Percentiles rank a stretch among this genome's conserved stretches.
phyloP scores from a whole-genome alignment of 208 protist species.

The Tritrichomonas musculus region DNA sequence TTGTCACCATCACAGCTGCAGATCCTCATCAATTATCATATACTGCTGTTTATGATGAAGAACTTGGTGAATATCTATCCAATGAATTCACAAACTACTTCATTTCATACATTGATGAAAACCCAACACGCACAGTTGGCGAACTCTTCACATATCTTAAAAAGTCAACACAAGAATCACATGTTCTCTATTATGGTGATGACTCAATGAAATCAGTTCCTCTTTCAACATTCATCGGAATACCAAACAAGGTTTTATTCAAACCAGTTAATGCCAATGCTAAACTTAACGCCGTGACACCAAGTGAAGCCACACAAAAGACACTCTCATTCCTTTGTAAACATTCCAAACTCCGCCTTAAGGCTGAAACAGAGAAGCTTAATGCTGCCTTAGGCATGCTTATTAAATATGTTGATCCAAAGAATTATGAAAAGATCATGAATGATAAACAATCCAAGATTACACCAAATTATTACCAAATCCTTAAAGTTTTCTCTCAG shows the following conservation, averaged over 20 bases:
- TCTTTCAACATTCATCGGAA: neutral
- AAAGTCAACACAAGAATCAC: neutral
- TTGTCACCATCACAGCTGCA: conserved; percentile 22
- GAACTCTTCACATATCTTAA: neutral
- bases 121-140: neutral
- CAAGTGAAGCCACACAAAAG: no score
- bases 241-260: neutral
- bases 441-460: neutral
- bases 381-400: no score
- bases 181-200: conserved; percentile 11
- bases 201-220: neutral
- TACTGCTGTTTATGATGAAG: neutral
- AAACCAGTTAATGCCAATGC: no score
- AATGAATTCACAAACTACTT: neutral
- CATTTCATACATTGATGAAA: neutral
- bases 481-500: neutral
- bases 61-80: neutral
- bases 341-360: no score
- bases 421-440: no score
- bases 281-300: no score
- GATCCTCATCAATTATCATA: neutral
- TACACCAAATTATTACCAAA: neutral
- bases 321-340: no score
- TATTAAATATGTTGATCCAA: no score
- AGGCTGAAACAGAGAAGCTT: no score